phyloP scores from a whole-genome alignment of 129 eudicot species.

The Centella asiatica region DNA sequence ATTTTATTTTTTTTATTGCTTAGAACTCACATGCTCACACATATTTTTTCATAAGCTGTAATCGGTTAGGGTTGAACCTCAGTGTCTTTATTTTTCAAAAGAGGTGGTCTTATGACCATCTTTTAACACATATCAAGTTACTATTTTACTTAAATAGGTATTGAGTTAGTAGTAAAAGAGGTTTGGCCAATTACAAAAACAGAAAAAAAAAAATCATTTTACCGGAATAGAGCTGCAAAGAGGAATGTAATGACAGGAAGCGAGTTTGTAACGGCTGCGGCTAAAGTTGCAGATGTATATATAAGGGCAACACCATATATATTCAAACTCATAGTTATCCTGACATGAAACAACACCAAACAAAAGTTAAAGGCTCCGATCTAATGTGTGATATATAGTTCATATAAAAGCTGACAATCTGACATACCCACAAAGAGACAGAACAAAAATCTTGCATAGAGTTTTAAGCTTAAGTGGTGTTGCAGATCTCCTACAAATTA shows the following conservation, averaged over 20 bases:
- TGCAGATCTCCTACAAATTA: slow-evolving; percentile 39
- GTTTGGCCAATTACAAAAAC: background rate
- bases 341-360: slow-evolving; percentile 11
- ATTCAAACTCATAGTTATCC: slow-evolving; percentile 63
- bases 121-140: no score
- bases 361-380: no score
- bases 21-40: no score
- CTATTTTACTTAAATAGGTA: no score
- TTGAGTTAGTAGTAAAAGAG: no score
- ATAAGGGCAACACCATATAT: slow-evolving; percentile 53
- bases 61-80: no score
- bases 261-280: slow-evolving; percentile 66
- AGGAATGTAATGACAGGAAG: slow-evolving; percentile 70
- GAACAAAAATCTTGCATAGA: slow-evolving; percentile 55
- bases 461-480: slow-evolving; percentile 47
- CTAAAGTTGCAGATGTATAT: slow-evolving; percentile 71
- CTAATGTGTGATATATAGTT: no score
- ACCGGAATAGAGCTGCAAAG: slow-evolving; percentile 63
- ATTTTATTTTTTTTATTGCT: no score
- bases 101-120: no score
- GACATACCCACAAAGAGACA: slow-evolving; percentile 60
- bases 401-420: no score
- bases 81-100: no score
- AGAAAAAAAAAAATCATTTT: background rate
- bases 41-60: no score